Base-by-base conservation (phyloP, 202 grass and related monocot species). In the Miscanthus sacchariflorus region DNA sequence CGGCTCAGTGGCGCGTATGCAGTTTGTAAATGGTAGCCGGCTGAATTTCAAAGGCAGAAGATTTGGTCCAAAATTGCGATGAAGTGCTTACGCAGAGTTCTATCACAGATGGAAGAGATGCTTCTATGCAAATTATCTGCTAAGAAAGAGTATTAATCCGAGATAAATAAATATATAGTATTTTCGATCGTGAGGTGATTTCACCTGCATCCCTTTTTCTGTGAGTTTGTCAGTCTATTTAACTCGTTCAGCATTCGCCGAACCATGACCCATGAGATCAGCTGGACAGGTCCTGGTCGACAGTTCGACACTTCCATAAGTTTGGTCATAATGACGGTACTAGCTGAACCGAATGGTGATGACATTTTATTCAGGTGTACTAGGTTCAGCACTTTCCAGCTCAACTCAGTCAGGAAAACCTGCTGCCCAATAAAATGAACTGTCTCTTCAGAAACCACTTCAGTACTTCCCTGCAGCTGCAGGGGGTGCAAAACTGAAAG, bases 231-330 rank as follows among this genome's bases (percentile, higher is more conserved):
- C 12, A 50, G 6, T 13, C 24, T 30, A 76, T 76, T 49, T 12
- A 27, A 28, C 46, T 46, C 15, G 73, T 75, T 49, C 43, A 75
- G 72, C 72, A 7, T 27, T 75, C 13, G 6, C 13, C 4, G 24
- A 28, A 28, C 23, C 43, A 28, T 28, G 12, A 49, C 18, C 13
- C 48, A 50, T 50, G 48, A 50, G 71, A 74, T 46, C 42, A 73
- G 39, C 40, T 73, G 70, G 10, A 13, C 70, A 73, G 70, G 39
- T n/a, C 39, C 21, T 23, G 10, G 21, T 46, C 71, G 44, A 49
- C 72, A 50, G 72, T 76, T 76, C 72, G 72, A 76, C 72, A 76
- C 13, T 76, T 50, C 72, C 72, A 50, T 76, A 30, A 76, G 24
- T 76, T 30, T 46, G 71, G n/a, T 27, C n/a, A 74, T 27, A 25